Percentiles rank a stretch among this genome's conserved stretches.
phyloP scores from a whole-genome alignment of 164 flowering plant genomes.

The Magnolia kwangsiensis region DNA sequence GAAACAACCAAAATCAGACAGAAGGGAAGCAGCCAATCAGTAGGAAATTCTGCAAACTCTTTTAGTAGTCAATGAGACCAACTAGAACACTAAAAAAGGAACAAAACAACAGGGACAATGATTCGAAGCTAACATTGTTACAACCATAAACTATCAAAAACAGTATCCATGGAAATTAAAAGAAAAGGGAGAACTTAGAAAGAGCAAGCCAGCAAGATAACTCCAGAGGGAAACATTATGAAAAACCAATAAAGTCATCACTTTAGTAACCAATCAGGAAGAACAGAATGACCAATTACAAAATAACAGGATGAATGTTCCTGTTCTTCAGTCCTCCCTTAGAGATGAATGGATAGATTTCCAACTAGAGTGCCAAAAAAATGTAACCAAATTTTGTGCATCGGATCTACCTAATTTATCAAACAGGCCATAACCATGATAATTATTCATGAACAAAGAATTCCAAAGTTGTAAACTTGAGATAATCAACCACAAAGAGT shows the following conservation, averaged over 20 bases:
- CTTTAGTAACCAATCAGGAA: background rate
- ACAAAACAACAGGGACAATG: background rate
- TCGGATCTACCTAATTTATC: background rate
- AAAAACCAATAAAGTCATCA: background rate
- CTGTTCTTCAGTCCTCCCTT: too few relatives aligned
- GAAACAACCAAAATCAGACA: too few relatives aligned
- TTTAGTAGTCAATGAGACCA: too few relatives aligned
- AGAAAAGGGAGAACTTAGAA: too few relatives aligned
- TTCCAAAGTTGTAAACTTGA: background rate
- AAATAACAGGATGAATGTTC: background rate
- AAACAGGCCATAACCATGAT: background rate
- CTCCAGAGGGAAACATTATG: background rate
- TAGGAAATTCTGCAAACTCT: too few relatives aligned
- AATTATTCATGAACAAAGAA: background rate
- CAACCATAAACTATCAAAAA: background rate
- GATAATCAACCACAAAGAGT: background rate
- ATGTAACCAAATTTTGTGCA: too few relatives aligned
- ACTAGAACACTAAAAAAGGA: background rate
- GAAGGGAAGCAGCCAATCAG: too few relatives aligned
- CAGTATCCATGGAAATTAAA: too few relatives aligned
- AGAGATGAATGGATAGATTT: too few relatives aligned
- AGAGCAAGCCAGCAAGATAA: too few relatives aligned
- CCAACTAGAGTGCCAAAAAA: too few relatives aligned
- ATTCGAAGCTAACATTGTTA: too few relatives aligned
- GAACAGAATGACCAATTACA: background rate